Conservation (phyloP, 129 eudicot genomes). For the Heracleum sosnowskyi region DNA sequence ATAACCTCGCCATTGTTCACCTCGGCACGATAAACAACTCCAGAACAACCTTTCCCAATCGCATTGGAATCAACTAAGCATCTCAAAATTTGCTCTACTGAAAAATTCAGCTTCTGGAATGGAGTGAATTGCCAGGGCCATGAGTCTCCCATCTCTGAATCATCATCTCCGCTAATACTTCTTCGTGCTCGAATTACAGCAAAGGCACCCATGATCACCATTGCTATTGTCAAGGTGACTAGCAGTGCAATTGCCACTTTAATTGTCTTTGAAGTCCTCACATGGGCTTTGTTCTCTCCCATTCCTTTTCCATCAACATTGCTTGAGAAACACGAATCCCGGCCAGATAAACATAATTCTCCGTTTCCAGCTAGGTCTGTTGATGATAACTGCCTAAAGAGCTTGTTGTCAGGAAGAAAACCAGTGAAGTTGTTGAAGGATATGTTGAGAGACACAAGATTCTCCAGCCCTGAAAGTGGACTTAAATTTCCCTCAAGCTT, state of each 20-base stretch:
- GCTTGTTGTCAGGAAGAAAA: constrained; percentile 63
- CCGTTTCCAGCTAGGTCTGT: constrained; percentile 49
- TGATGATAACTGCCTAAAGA: constrained; percentile 47
- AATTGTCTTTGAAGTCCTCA: constrained; percentile 35
- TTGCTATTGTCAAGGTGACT: constrained; percentile 45
- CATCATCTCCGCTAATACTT: constrained; percentile 39
- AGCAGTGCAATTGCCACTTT: constrained; percentile 58
- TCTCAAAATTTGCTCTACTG: constrained; percentile 60
- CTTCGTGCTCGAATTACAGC: constrained; percentile 54
- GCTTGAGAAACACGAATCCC: constrained; percentile 48
- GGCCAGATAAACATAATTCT: constrained; percentile 50
- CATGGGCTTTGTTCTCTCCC: constrained; percentile 18
- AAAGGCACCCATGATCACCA: constrained; percentile 66
- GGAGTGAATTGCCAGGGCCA: constrained; percentile 94
- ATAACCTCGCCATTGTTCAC: constrained; percentile 63
- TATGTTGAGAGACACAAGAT: constrained; percentile 56
- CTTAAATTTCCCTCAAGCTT: constrained; percentile 48
- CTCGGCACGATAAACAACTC: constrained; percentile 76
- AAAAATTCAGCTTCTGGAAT: constrained; percentile 71
- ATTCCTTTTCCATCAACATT: constrained; percentile 21
- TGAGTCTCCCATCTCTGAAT: constrained; percentile 68
- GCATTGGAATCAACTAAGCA: constrained; percentile 69
- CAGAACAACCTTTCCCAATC: constrained; percentile 85
- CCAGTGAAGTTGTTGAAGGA: constrained; percentile 65
- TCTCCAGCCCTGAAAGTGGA: constrained; percentile 47